These are phyloP conservation scores for Malassezia nana DNA, from an alignment of 1,284 basidiomycete genomes.

Conservation along the genomic window DNA sequence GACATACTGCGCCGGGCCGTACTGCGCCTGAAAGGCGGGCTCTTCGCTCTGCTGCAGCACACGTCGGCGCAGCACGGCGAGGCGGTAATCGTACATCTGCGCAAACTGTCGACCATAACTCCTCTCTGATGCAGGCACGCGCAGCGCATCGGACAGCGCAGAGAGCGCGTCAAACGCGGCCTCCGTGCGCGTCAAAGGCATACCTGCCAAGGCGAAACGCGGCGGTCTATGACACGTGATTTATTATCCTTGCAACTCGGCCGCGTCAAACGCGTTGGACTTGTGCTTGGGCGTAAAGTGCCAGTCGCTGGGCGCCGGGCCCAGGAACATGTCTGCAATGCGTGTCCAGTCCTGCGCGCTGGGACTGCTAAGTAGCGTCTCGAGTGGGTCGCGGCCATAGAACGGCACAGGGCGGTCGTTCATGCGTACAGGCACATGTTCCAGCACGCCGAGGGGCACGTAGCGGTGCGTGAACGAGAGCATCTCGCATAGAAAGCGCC, in stretches of 20 bases:
- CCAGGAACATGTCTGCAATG: slow-evolving; percentile 87
- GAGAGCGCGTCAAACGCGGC: slow-evolving; percentile 10
- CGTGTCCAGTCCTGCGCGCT: slow-evolving; percentile 86
- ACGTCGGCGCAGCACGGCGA: slow-evolving; percentile 37
- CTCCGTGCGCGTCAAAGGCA: background rate
- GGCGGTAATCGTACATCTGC: slow-evolving; percentile 45
- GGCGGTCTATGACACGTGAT: background rate
- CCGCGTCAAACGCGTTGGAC: slow-evolving; percentile 21
- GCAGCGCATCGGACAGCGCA: slow-evolving; percentile 26
- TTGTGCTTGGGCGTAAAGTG: slow-evolving; percentile 54
- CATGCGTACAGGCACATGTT: slow-evolving; percentile 66
- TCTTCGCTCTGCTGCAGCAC: slow-evolving; percentile 18
- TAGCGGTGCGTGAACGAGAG: slow-evolving; percentile 92
- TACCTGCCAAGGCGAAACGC: too few relatives aligned
- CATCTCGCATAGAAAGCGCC: slow-evolving; percentile 87
- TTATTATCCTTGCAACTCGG: slow-evolving; percentile 7
- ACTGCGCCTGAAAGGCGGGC: background rate
- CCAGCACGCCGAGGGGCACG: slow-evolving; percentile 83
- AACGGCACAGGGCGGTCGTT: slow-evolving; percentile 85
- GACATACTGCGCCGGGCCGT: slow-evolving; percentile 51
- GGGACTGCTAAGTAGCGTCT: slow-evolving; percentile 67
- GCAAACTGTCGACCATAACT: slow-evolving; percentile 40
- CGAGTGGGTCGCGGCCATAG: slow-evolving; percentile 70
- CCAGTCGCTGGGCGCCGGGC: slow-evolving; percentile 56
- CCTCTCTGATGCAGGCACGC: slow-evolving; percentile 31